Conservation (phyloP, 192 early-diverging fungal genomes). For the Fimicolochytrium jonesii region DNA sequence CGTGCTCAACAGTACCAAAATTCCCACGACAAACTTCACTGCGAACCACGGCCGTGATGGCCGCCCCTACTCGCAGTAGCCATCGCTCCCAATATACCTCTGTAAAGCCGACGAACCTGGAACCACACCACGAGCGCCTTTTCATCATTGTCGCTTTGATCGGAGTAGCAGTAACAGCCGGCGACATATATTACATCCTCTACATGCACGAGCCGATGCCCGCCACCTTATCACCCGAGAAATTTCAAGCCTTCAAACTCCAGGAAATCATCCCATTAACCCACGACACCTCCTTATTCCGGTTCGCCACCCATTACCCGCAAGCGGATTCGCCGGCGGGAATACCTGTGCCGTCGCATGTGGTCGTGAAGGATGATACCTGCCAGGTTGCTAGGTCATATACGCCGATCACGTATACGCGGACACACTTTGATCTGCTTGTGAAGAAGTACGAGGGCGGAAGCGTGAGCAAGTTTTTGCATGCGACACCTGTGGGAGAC, state of each 20-base stretch:
- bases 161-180: constrained; percentile 1
- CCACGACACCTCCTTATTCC: constrained; percentile 34
- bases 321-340: neutral
- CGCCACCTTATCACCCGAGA: constrained; percentile 10
- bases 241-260: constrained; percentile 30
- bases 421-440: constrained; percentile 69
- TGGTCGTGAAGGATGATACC: constrained; percentile 59
- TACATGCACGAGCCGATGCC: constrained; percentile 6
- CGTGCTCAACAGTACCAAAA: no score
- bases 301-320: constrained; percentile 20
- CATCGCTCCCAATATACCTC: neutral
- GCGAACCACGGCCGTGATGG: no score
- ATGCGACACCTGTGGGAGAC: constrained; percentile 60
- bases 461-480: constrained; percentile 61
- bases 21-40: no score
- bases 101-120: neutral
- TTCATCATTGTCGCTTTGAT: constrained; percentile 2
- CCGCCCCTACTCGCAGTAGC: no score
- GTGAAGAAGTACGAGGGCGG: constrained; percentile 77
- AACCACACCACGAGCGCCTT: constrained; percentile 6
- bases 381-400: constrained; percentile 69
- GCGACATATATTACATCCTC: constrained; percentile 16
- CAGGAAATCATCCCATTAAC: constrained; percentile 34
- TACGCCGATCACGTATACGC: constrained; percentile 64
- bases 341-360: constrained; percentile 36